Percentiles rank a stretch among this genome's conserved stretches.
phyloP scores from a whole-genome alignment of 805 yeast genomes.

The Zygoascus flipseniorum region DNA sequence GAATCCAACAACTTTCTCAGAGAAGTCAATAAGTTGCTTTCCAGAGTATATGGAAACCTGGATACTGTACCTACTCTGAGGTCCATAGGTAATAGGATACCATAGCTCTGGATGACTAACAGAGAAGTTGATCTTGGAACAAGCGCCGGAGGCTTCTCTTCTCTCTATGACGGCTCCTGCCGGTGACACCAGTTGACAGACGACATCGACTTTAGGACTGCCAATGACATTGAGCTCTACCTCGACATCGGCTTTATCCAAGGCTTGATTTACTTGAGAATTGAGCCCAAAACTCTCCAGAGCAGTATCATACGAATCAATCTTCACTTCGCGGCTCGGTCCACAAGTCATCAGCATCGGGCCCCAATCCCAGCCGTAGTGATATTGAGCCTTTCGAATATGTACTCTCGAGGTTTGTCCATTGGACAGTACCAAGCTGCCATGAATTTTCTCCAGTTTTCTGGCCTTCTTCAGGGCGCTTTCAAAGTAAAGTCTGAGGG shows the following conservation, averaged over 20 bases:
- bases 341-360: slow-evolving; percentile 38
- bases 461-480: slow-evolving; percentile 28
- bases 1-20: slow-evolving; percentile 29
- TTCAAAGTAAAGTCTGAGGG: slow-evolving; percentile 9
- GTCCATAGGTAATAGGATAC: slow-evolving; percentile 36
- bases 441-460: slow-evolving; percentile 27
- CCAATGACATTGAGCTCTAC: slow-evolving; percentile 4
- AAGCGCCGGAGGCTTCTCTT: neutral
- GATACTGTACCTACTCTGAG: slow-evolving; percentile 29
- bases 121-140: neutral
- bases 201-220: slow-evolving; percentile 1
- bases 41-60: neutral
- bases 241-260: slow-evolving; percentile 8
- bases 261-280: slow-evolving; percentile 10
- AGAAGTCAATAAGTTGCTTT: neutral
- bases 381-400: slow-evolving; percentile 45
- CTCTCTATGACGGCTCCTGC: slow-evolving; percentile 4
- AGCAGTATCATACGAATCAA: slow-evolving; percentile 20
- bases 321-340: slow-evolving; percentile 33
- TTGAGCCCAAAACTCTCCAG: slow-evolving; percentile 19
- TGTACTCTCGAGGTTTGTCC: slow-evolving; percentile 39
- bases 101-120: slow-evolving; percentile 31
- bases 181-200: slow-evolving; percentile 8
- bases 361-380: slow-evolving; percentile 56
- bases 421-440: slow-evolving; percentile 29